phyloP scores from a whole-genome alignment of 2,329 filamentous ascomycete genomes.

The Paraconiothyrium sp. region DNA sequence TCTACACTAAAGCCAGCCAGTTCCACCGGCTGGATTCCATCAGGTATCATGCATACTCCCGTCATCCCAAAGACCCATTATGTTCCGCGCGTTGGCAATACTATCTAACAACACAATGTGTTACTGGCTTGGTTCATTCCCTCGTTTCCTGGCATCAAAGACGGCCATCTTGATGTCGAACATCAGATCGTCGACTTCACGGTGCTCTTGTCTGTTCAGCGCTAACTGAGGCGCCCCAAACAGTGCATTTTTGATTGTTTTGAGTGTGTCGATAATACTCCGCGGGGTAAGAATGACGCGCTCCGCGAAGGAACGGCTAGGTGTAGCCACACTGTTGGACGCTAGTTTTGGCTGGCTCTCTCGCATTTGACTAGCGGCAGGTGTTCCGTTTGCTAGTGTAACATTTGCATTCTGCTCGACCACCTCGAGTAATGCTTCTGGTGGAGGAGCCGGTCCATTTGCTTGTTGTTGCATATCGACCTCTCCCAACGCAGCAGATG shows the following conservation, averaged over 20 bases:
- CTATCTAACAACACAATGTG: not conserved
- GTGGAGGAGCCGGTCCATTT: conserved; percentile 3
- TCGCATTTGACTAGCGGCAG: conserved; percentile 16
- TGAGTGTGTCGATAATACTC: conserved; percentile 60
- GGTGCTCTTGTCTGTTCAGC: conserved; percentile 71
- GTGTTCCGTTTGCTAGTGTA: conserved; percentile 20
- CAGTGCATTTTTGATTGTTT: conserved; percentile 63
- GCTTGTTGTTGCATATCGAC: not conserved
- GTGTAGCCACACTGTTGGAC: conserved; percentile 28
- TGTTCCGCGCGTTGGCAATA: not conserved
- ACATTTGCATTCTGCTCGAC: conserved; percentile 21
- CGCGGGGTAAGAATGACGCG: conserved; percentile 52
- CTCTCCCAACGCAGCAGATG: conserved; percentile 17
- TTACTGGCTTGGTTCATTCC: conserved; percentile 20
- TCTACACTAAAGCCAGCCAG: conserved; percentile 3
- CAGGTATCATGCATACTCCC: conserved; percentile 6
- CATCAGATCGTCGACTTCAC: conserved; percentile 78
- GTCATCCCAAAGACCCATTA: not conserved
- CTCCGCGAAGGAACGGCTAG: conserved; percentile 42
- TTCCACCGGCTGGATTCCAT: conserved; percentile 1
- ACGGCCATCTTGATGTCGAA: conserved; percentile 81
- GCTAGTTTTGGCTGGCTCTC: conserved; percentile 21
- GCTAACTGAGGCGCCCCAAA: conserved; percentile 60
- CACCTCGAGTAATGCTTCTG: conserved; percentile 1
- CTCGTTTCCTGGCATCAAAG: conserved; percentile 72